Evolutionary conservation across 345 rosid genomes (phyloP), one percentile per base, ranked within the genome.

Genomic region (Salix arbutifolia): DNA sequence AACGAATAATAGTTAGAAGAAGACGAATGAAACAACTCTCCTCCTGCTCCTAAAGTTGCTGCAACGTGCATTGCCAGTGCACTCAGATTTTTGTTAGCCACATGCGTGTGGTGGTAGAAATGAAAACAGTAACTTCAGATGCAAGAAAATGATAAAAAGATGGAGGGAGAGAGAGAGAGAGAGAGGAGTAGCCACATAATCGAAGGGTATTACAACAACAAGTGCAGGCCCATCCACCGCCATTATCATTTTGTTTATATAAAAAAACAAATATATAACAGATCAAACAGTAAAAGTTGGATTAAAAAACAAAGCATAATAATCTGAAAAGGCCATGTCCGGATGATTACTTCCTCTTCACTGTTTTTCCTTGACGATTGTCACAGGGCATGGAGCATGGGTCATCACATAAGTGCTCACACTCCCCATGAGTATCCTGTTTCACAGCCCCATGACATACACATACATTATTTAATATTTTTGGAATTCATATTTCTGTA

Each of bases 351-450:
- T 18, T 5, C 17, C 30, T 40, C 38, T 4, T 73, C 68, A 73
- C 12, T n/a, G 46, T 8, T 53, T 38, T 0, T 77, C 85, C 85
- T 86, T 88, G 64, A 90, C 89, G 18, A 90, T 67, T 13, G 90
- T 90, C 25, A 90, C 89, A 0, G 94, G 92, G 81, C 94, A 90
- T 19, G 83, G 37, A 28, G 90, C 91, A 58, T 71, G 74, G 16
- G 80, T 82, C 86, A 87, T 42, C 78, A 87, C 91, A 80, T 83
- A 71, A 56, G 76, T 76, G 85, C 85, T 88, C 73, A 88, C 92
- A 72, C 94, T 90, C 46, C 94, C 99, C 84, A 93, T 73, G 67
- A 95, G 68, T 5, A 95, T 89, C 96, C 99, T 95, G 93, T 78
- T 79, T 46, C n/a, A 77, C 26, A 79, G 35, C 75, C 65, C 23